Base-by-base conservation (phyloP, 768 basidiomycete genomes). In the Termitomyces titanicus region DNA sequence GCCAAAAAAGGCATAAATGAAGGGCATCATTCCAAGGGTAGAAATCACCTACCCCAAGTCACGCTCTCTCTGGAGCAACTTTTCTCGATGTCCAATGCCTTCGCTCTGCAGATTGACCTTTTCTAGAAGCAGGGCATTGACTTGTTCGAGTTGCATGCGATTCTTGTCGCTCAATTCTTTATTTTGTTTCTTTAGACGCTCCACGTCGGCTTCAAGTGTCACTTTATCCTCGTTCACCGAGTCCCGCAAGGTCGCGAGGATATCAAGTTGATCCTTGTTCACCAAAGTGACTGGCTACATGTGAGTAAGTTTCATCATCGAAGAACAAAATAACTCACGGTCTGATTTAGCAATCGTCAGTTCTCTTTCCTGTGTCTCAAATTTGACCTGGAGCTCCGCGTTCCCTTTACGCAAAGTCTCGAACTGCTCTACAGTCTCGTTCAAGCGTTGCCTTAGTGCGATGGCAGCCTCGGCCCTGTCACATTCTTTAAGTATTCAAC, bases 181-280 rank as follows among this genome's bases (percentile, higher is more conserved):
- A 64, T 92, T 81, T 61, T 87, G 82, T 52, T 81, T 81, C 63
- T 79, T 81, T 39, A 93, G 69, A 34, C 77, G 77, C 25, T 79
- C 79, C 34, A 89, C 69, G 52, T 95, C 89, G 1, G 72, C 74
- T 64, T 90, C 89, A 10, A 95, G 78, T 13, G 74, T 81, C 12
- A 79, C 78, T 69, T 94, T 94, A 70, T 98, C 95, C 66, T 90
- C 87, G 65, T 87, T 88, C 40, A 96, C 90, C 1, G 90, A 93
- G 55, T 93, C 92, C 39, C 95, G 86, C 25, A 97, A 74, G 6
- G 85, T 85, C 2, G 86, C 80, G 31, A 98, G 84, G 55, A 95
- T 93, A 50, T 95, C 94, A 20, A 94, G 75, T 67, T 98, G 93
- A 66, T 97, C 94, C 68, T 92, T 93, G 75, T 94, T 90, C 43